Percentiles rank a stretch among this genome's conserved stretches.
These are phyloP conservation scores for Aspergillus indologenus DNA, from an alignment of 495 filamentous ascomycete genomes.

Conservation along the genomic window DNA sequence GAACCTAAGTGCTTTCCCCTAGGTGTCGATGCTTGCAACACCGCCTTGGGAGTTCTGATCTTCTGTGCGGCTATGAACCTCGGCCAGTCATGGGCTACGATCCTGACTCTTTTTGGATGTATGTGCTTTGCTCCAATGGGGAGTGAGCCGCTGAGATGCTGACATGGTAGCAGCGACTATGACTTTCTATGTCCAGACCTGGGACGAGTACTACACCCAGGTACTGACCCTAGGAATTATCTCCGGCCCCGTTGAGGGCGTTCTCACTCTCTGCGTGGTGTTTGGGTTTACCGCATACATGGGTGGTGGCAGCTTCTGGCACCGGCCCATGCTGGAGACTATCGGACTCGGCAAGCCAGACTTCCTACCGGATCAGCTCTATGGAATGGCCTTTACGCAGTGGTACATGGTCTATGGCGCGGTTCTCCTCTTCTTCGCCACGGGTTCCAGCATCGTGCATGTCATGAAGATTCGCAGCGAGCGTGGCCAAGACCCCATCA, in stretches of 20 bases:
- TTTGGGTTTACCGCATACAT: constrained; percentile 82
- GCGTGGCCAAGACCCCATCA: constrained; percentile 63
- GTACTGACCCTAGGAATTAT: constrained; percentile 88
- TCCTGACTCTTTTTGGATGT: constrained; percentile 82
- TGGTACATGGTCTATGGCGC: constrained; percentile 94
- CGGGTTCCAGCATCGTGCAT: constrained; percentile 64
- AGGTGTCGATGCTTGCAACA: constrained; percentile 94
- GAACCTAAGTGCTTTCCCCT: constrained; percentile 4
- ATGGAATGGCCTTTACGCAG: constrained; percentile 78
- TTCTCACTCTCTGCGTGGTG: constrained; percentile 76
- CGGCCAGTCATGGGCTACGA: constrained; percentile 87
- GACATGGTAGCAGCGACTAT: constrained; percentile 54
- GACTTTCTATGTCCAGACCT: constrained; percentile 97
- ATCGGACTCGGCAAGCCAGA: constrained; percentile 63
- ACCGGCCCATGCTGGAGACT: constrained; percentile 70
- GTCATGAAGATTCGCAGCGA: constrained; percentile 76
- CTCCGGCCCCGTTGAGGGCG: constrained; percentile 93
- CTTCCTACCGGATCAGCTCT: constrained; percentile 65
- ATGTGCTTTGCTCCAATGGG: constrained; percentile 22
- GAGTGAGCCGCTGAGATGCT: constrained; percentile 13
- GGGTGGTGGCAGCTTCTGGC: constrained; percentile 91
- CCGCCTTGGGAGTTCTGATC: constrained; percentile 85
- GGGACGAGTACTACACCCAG: constrained; percentile 98
- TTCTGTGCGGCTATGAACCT: constrained; percentile 90
- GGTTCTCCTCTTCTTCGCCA: constrained; percentile 80